These are phyloP conservation scores for Asterochloris erici DNA, from an alignment of 139 green algal species.

Conservation along the genomic window DNA sequence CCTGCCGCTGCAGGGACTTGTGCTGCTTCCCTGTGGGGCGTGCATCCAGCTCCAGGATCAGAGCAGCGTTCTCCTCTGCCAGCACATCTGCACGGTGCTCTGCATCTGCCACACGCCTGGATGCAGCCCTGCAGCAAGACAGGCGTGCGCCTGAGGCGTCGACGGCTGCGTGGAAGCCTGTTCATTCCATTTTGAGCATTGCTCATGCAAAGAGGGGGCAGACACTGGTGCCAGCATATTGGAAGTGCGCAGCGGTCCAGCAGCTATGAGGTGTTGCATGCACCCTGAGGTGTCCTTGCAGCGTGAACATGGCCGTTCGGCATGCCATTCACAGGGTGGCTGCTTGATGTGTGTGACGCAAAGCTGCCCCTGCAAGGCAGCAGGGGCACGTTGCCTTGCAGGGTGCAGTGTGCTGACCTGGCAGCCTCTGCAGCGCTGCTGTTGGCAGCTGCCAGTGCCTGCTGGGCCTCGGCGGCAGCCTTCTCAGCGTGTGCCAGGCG, in stretches of 20 bases:
- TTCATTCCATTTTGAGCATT: too few relatives aligned
- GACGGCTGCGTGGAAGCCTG: too few relatives aligned
- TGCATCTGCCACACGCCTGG: constrained; percentile 41
- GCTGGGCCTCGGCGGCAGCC: constrained; percentile 10
- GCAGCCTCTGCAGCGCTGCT: constrained; percentile 15
- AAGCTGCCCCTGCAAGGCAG: background rate
- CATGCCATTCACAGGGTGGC: too few relatives aligned
- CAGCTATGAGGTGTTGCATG: too few relatives aligned
- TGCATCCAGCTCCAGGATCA: constrained; percentile 40
- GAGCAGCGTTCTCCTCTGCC: constrained; percentile 43
- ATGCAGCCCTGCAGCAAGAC: constrained; percentile 18
- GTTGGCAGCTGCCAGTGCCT: background rate
- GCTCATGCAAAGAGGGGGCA: too few relatives aligned
- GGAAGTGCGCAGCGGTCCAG: too few relatives aligned
- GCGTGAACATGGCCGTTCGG: too few relatives aligned
- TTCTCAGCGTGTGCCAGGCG: constrained; percentile 9
- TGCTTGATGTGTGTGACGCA: too few relatives aligned
- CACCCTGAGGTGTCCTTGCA: too few relatives aligned
- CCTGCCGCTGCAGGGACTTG: constrained; percentile 46
- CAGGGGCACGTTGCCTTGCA: background rate
- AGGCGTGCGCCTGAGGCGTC: background rate
- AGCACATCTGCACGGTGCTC: constrained; percentile 34
- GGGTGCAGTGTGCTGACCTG: background rate
- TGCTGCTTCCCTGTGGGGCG: constrained; percentile 34
- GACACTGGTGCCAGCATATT: too few relatives aligned